phyloP scores from a whole-genome alignment of 805 yeast species.

The Candida arabinofermentans region DNA sequence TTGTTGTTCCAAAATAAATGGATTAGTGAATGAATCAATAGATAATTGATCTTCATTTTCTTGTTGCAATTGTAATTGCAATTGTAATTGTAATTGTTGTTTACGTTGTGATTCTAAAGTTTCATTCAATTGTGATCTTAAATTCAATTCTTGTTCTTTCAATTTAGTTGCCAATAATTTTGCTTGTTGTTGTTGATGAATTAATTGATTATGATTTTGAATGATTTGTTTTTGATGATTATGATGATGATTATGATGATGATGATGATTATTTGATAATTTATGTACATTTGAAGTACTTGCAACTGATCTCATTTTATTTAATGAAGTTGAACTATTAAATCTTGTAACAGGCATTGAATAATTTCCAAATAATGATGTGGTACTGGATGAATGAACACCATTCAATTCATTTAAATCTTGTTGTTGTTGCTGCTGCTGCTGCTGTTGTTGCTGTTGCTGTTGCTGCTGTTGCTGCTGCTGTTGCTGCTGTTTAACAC shows the following conservation, averaged over 20 bases:
- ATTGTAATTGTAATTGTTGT: not conserved
- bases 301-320: slow-evolving; percentile 1
- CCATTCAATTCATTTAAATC: not conserved
- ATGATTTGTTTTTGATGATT: not conserved
- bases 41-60: not conserved
- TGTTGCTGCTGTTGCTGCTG: slow-evolving; percentile 1
- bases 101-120: not conserved
- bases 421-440: not conserved
- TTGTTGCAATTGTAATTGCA: not conserved
- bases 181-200: not conserved
- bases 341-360: slow-evolving; percentile 4
- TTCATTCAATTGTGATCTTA: not conserved
- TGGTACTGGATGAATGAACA: slow-evolving; percentile 9
- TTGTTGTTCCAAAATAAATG: not conserved
- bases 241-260: not conserved
- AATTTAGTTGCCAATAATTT: not conserved
- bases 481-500: not conserved
- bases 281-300: not conserved
- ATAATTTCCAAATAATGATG: slow-evolving; percentile 14
- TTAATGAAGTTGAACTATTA: slow-evolving; percentile 10
- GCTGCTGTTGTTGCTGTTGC: not conserved
- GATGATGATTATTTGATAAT: not conserved
- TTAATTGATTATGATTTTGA: not conserved
- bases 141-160: not conserved
- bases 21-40: not conserved